phyloP scores from a whole-genome alignment of 306 rosid genomes.

The Abrus pulchellus region DNA sequence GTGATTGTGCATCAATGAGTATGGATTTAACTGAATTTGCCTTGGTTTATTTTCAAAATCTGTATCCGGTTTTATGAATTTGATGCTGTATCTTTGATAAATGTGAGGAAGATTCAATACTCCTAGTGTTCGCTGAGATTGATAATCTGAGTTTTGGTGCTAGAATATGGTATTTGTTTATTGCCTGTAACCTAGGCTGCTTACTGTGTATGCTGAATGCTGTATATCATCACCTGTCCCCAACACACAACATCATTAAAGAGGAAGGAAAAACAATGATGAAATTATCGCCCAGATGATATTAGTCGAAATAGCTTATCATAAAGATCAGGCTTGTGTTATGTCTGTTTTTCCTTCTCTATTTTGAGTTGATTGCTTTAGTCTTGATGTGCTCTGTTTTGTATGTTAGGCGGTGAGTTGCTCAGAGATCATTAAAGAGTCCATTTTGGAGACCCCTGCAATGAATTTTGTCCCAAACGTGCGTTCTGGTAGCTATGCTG shows the following conservation, averaged over 20 bases:
- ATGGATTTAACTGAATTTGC: constrained; percentile 25
- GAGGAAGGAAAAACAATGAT: not conserved
- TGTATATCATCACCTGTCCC: not conserved
- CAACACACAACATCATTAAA: not conserved
- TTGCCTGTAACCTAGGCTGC: constrained; percentile 4
- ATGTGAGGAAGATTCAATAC: constrained; percentile 35
- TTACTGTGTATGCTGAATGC: not conserved
- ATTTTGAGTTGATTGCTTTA: not conserved
- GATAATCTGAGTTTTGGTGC: constrained; percentile 31
- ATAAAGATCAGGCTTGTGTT: not conserved
- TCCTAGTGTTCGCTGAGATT: constrained; percentile 20
- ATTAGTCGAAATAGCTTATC: not conserved
- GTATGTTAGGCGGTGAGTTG: constrained; percentile 66
- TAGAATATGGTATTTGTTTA: constrained; percentile 7
- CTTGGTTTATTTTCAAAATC: constrained; percentile 10
- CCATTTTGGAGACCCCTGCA: constrained; percentile 58
- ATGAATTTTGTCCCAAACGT: constrained; percentile 66
- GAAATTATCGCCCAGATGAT: not conserved
- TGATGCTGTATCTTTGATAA: not conserved
- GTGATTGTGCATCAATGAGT: not conserved
- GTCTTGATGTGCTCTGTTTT: constrained; percentile 8
- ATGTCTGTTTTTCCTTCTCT: not conserved
- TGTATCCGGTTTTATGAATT: not conserved
- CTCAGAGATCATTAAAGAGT: constrained; percentile 60
- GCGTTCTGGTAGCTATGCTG: constrained; percentile 82